phyloP scores from a whole-genome alignment of 2,329 filamentous ascomycete species.

The Hortaea sp. region DNA sequence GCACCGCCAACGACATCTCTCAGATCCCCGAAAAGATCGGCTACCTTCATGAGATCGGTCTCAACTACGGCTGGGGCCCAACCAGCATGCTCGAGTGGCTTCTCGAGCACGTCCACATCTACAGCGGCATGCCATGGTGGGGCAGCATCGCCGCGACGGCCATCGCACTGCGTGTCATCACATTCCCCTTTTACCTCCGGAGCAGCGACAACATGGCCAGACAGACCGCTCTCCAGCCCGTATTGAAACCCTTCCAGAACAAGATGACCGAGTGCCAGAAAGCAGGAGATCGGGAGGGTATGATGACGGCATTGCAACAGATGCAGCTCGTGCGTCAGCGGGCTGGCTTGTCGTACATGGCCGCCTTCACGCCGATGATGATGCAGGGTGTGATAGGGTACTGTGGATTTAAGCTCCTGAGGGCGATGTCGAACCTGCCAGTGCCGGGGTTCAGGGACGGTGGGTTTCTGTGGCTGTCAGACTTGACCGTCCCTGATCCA shows the following conservation, averaged over 20 bases:
- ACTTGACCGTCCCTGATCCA: conserved; percentile 69
- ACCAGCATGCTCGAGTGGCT: conserved; percentile 63
- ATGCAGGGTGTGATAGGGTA: conserved; percentile 61
- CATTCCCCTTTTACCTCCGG: conserved; percentile 56
- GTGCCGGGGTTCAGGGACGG: conserved; percentile 68
- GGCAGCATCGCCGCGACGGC: conserved; percentile 59
- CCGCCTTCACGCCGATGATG: conserved; percentile 46
- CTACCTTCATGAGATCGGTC: conserved; percentile 69
- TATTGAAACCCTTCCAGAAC: conserved; percentile 46
- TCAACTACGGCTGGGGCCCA: conserved; percentile 80
- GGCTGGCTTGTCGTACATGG: conserved; percentile 45
- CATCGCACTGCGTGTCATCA: conserved; percentile 50
- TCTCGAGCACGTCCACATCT: conserved; percentile 76
- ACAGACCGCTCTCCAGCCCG: conserved; percentile 50
- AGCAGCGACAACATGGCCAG: conserved; percentile 54
- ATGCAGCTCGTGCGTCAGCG: conserved; percentile 42
- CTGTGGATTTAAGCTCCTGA: conserved; percentile 69
- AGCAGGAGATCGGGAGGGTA: conserved; percentile 37
- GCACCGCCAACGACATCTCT: conserved; percentile 30
- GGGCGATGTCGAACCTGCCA: conserved; percentile 64
- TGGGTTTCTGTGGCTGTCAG: conserved; percentile 65
- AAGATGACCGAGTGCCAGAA: conserved; percentile 40
- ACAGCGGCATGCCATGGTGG: conserved; percentile 70
- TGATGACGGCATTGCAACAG: conserved; percentile 39
- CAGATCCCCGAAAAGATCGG: conserved; percentile 66